Evolutionary conservation across 2,329 filamentous ascomycete genomes (phyloP), one percentile per base, ranked within the genome.

Genomic region (Aspergillus proliferans): DNA sequence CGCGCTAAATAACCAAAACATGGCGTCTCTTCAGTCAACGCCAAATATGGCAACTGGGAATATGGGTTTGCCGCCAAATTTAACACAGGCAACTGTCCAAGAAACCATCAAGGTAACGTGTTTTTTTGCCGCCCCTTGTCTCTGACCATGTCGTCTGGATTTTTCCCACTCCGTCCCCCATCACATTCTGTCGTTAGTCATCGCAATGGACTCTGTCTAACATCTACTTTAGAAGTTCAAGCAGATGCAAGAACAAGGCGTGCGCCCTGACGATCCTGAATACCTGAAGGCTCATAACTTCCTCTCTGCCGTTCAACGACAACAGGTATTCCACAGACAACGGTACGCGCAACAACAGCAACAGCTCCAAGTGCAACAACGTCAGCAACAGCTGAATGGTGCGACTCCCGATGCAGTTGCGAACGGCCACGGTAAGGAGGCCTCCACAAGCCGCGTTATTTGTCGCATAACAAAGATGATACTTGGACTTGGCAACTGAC

Each of bases 181-280:
- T 30, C 26, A 4, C 9, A 4, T 30, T 30, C 10, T 30, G 26
- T 12, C 26, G 10, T 9, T 30, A 30, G 9, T 10, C 8, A 6
- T 30, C 24, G 43, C 48, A 12, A 34, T 26, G 19, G 21, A 42
- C 18, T 14, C 12, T 18, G 2, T 42, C 73, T 79, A 63, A 77
- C 69, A 51, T 43, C 44, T 19, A 33, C 47, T 34, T 45, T 62
- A 96, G 91, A 90, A 88, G 79, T 93, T 87, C 57, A 86, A 87
- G 64, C 83, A 88, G 68, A 90, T 97, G 87, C 93, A 92, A 71
- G 81, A 87, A 48, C 80, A 85, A 61, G 91, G 91, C 58, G 85
- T 94, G 21, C 82, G 88, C 38, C 79, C 84, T 49, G 86, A 80
- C 49, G 90, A 97, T 62, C 92, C 92, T 42, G 91, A 97, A 67